These are phyloP conservation scores for Colletotrichum tamarilloi DNA, from an alignment of 2,329 filamentous ascomycete genomes.

Conservation along the genomic window DNA sequence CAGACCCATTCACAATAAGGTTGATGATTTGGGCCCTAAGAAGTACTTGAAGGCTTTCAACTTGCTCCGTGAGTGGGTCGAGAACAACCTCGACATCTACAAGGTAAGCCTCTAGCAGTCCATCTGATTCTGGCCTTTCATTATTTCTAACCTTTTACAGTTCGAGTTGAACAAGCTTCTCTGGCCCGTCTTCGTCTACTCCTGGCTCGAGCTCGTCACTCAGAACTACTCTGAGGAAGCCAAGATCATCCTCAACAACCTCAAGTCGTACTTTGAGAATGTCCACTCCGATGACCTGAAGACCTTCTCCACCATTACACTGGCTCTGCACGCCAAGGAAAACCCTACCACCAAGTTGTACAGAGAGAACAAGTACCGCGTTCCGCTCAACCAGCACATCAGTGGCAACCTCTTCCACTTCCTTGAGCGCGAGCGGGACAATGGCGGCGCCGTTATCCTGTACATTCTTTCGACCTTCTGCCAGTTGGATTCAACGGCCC, in stretches of 20 bases:
- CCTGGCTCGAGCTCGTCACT: constrained; percentile 82
- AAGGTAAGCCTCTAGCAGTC: constrained; percentile 65
- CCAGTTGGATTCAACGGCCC: constrained; percentile 66
- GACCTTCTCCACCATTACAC: constrained; percentile 76
- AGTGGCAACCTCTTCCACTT: constrained; percentile 88
- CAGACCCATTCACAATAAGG: constrained; percentile 73
- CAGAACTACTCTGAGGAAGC: constrained; percentile 79
- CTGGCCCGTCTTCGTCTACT: constrained; percentile 96
- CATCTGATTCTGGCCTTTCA: constrained; percentile 9
- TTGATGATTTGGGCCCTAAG: constrained; percentile 77
- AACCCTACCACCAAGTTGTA: constrained; percentile 86
- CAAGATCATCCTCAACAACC: constrained; percentile 76
- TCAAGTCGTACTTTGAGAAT: constrained; percentile 76
- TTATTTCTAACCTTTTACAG: constrained; percentile 51
- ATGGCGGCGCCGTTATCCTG: constrained; percentile 82
- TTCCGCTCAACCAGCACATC: constrained; percentile 88
- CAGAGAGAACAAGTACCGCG: constrained; percentile 85
- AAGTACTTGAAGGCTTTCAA: constrained; percentile 83
- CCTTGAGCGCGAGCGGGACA: constrained; percentile 85
- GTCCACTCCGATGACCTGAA: constrained; percentile 86
- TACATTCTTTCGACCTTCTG: constrained; percentile 75
- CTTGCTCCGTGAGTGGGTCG: constrained; percentile 83
- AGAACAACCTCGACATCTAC: constrained; percentile 93
- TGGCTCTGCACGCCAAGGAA: constrained; percentile 81
- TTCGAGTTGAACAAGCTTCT: constrained; percentile 88